phyloP scores from a whole-genome alignment of 495 filamentous ascomycete species.

The Trichoderma erinaceum region DNA sequence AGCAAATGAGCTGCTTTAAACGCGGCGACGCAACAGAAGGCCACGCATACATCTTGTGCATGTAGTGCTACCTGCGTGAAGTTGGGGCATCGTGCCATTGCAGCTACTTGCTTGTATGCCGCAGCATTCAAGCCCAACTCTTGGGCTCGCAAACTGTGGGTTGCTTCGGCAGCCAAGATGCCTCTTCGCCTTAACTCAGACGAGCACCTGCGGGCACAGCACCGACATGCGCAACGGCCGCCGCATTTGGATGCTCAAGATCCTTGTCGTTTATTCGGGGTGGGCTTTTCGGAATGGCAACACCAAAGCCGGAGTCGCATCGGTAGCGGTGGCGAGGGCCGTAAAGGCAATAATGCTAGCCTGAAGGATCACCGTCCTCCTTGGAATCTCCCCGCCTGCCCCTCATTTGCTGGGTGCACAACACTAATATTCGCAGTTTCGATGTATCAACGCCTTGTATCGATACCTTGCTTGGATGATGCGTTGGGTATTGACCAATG shows the following conservation, averaged over 20 bases:
- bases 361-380: slow-evolving; percentile 2
- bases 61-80: too few species aligned
- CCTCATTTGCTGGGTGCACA: not conserved
- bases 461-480: too few species aligned
- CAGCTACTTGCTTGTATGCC: not conserved
- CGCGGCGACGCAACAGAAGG: too few species aligned
- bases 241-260: not conserved
- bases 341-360: not conserved
- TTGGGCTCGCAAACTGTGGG: not conserved
- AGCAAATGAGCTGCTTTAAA: too few species aligned
- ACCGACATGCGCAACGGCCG: not conserved
- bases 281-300: not conserved
- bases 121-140: slow-evolving; percentile 3
- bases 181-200: not conserved
- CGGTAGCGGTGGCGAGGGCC: not conserved
- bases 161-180: not conserved
- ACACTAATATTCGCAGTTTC: too few species aligned
- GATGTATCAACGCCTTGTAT: too few species aligned
- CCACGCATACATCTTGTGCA: too few species aligned
- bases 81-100: not conserved
- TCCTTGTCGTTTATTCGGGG: not conserved
- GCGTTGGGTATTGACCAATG: too few species aligned
- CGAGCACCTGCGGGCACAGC: not conserved
- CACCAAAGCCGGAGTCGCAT: not conserved
- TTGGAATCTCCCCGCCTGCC: not conserved